phyloP scores from a whole-genome alignment of 495 filamentous ascomycete genomes.

The Hypoxylon fuscum region DNA sequence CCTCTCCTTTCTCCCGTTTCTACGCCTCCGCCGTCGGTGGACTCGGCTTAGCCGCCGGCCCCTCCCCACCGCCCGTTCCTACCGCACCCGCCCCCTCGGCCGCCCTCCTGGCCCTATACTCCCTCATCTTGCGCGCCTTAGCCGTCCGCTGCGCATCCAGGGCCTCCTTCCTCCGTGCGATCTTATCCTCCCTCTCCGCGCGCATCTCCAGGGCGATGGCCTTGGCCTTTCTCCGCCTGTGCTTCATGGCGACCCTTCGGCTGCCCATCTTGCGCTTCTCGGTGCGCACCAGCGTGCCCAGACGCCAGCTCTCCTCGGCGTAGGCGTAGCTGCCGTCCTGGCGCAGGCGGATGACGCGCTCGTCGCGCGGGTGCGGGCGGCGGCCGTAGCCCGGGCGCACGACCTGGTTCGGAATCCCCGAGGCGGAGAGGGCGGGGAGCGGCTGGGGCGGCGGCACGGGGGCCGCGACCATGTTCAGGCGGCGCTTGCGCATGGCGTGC shows the following conservation, averaged over 20 bases:
- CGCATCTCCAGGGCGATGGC: conserved; percentile 43
- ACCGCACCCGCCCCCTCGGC: conserved; percentile 22
- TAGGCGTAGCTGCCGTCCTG: conserved; percentile 74
- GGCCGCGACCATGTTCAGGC: conserved; percentile 72
- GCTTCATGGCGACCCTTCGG: conserved; percentile 37
- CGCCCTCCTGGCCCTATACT: conserved; percentile 29
- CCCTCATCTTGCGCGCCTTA: conserved; percentile 31
- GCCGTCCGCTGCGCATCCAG: conserved; percentile 36
- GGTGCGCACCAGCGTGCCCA: conserved; percentile 65
- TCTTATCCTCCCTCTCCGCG: conserved; percentile 44
- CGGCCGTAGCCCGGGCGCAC: conserved; percentile 44
- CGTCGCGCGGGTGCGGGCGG: conserved; percentile 48
- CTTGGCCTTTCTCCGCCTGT: conserved; percentile 32
- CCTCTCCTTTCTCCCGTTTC: not conserved
- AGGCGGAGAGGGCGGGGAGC: conserved; percentile 45
- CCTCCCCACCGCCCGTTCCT: conserved; percentile 4
- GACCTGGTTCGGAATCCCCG: conserved; percentile 55
- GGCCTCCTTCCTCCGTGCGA: conserved; percentile 43
- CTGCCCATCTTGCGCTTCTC: conserved; percentile 44
- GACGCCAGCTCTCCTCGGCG: conserved; percentile 84
- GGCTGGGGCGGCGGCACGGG: conserved; percentile 39
- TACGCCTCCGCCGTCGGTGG: conserved; percentile 24
- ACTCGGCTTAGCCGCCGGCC: conserved; percentile 8
- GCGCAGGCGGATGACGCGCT: conserved; percentile 60
- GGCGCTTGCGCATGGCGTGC: conserved; percentile 72